Percentiles rank a stretch among this genome's conserved stretches.
phyloP scores from a whole-genome alignment of 1,139 yeast species.

The Pichia norvegensis region DNA sequence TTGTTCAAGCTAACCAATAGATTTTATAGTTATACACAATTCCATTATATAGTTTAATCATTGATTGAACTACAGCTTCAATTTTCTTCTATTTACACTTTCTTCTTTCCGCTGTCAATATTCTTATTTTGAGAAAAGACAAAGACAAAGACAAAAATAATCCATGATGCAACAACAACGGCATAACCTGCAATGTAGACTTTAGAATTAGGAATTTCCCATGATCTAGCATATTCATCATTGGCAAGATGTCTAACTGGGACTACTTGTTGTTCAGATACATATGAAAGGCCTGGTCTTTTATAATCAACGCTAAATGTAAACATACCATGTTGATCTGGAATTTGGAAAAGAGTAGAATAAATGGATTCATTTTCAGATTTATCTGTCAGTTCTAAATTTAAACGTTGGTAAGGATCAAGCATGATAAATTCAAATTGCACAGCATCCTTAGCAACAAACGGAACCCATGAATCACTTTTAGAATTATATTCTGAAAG shows the following conservation, averaged over 20 bases:
- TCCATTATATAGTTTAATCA: neutral
- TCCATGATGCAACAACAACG: slow-evolving; percentile 69
- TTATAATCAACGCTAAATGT: slow-evolving; percentile 75
- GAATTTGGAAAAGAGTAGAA: slow-evolving; percentile 57
- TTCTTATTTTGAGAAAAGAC: slow-evolving; percentile 32
- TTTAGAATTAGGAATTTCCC: slow-evolving; percentile 93
- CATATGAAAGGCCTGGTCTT: slow-evolving; percentile 68
- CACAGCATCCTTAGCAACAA: slow-evolving; percentile 32
- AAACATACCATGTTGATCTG: slow-evolving; percentile 97
- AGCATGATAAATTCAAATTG: slow-evolving; percentile 86
- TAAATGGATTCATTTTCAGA: slow-evolving; percentile 34
- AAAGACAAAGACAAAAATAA: slow-evolving; percentile 62
- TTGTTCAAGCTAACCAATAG: slow-evolving; percentile 20
- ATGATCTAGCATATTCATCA: slow-evolving; percentile 89
- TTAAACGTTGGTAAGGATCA: slow-evolving; percentile 88
- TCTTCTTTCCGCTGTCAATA: slow-evolving; percentile 14
- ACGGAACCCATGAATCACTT: slow-evolving; percentile 57
- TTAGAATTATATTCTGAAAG: slow-evolving; percentile 54
- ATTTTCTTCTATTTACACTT: neutral
- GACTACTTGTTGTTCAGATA: slow-evolving; percentile 60
- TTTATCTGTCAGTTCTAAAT: slow-evolving; percentile 33
- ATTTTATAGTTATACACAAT: neutral
- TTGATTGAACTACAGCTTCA: neutral
- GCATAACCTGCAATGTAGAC: slow-evolving; percentile 69
- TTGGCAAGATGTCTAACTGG: slow-evolving; percentile 92